These are phyloP conservation scores for Chaetoscypha palmicola DNA, from an alignment of 2,329 filamentous ascomycete genomes.

Conservation along the genomic window DNA sequence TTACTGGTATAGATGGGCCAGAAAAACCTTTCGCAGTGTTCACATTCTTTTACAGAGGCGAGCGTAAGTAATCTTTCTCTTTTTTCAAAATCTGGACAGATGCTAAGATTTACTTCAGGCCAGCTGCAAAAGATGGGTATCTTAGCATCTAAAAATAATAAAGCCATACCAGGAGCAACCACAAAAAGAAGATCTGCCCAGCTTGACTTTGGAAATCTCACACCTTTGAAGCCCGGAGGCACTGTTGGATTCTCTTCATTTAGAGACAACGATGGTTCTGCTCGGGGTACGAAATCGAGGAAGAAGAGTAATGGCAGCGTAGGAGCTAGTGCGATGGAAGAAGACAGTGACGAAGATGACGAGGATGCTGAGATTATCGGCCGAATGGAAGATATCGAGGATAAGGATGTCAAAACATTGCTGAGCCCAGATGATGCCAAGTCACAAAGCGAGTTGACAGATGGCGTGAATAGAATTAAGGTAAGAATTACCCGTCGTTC, in stretches of 20 bases:
- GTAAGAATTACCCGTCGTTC: conserved; percentile 48
- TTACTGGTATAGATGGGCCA: conserved; percentile 94
- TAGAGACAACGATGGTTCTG: conserved; percentile 58
- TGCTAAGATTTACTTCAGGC: conserved; percentile 43
- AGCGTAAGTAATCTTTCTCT: conserved; percentile 57
- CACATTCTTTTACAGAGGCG: conserved; percentile 95
- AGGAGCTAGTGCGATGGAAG: conserved; percentile 46
- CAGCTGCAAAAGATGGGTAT: conserved; percentile 98
- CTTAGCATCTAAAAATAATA: conserved; percentile 59
- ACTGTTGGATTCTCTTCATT: conserved; percentile 88
- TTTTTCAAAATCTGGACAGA: conserved; percentile 11
- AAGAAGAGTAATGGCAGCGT: conserved; percentile 57
- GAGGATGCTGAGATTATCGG: conserved; percentile 59
- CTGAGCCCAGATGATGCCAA: conserved; percentile 65
- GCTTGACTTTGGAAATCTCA: conserved; percentile 77
- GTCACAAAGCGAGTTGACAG: conserved; percentile 67
- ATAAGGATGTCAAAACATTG: conserved; percentile 52
- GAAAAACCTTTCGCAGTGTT: conserved; percentile 96
- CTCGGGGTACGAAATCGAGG: conserved; percentile 50
- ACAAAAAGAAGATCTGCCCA: conserved; percentile 76
- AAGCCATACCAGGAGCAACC: conserved; percentile 48
- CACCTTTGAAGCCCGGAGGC: conserved; percentile 76
- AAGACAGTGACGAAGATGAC: conserved; percentile 69
- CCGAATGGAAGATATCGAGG: conserved; percentile 59
- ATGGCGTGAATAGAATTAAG: conserved; percentile 75